These are phyloP conservation scores for Termitomyces sp. DNA, from an alignment of 768 basidiomycete genomes.

Conservation along the genomic window DNA sequence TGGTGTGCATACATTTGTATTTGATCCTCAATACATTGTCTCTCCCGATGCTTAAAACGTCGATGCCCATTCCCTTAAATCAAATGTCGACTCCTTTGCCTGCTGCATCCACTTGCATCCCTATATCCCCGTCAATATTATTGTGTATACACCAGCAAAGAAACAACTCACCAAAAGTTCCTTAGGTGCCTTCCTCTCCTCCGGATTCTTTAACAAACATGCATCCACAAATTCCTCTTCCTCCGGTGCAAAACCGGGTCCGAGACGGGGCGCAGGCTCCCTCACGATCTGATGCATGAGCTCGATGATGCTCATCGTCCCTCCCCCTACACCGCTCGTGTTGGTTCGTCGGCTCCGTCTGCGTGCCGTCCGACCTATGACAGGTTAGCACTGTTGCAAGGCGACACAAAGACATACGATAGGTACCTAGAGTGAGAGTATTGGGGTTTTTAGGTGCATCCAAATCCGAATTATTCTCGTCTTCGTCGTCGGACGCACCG, in stretches of 20 bases:
- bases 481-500: constrained; percentile 24
- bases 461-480: constrained; percentile 58
- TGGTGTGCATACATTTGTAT: too few relatives aligned
- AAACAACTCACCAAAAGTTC: constrained; percentile 59
- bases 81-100: constrained; percentile 50
- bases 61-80: constrained; percentile 74
- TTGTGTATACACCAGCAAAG: background rate
- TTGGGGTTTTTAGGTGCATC: constrained; percentile 68
- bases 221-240: constrained; percentile 84
- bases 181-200: constrained; percentile 74
- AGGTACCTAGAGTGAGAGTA: constrained; percentile 2
- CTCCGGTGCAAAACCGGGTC: constrained; percentile 57
- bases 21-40: background rate
- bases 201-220: constrained; percentile 88
- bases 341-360: constrained; percentile 48
- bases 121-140: background rate
- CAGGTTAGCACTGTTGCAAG: too few relatives aligned
- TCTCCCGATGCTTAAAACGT: constrained; percentile 39
- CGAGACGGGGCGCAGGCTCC: constrained; percentile 88
- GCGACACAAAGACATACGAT: background rate
- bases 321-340: constrained; percentile 84
- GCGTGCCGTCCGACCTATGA: constrained; percentile 34
- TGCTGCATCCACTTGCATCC: constrained; percentile 52
- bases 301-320: constrained; percentile 98
- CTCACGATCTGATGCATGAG: constrained; percentile 97